Evolutionary conservation across 2,329 filamentous ascomycete species (phyloP).

Genomic region (Coleophoma cylindrospora): DNA sequence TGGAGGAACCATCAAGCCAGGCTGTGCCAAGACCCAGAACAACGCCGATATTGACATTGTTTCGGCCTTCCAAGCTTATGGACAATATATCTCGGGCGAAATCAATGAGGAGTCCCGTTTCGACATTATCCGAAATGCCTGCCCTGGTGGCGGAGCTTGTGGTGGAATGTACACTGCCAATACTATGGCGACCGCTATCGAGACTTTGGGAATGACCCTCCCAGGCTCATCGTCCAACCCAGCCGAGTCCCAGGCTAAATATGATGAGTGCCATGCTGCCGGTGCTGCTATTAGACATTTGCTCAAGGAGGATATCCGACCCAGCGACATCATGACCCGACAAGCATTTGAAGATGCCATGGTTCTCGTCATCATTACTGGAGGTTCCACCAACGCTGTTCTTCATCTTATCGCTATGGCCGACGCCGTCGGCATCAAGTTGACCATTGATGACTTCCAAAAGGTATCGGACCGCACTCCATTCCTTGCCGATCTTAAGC

Average conservation of each 20-base stretch:
- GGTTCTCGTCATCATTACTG: conserved; percentile 76
- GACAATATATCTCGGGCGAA: conserved; percentile 86
- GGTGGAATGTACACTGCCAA: conserved; percentile 83
- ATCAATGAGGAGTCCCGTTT: conserved; percentile 89
- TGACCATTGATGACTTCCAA: conserved; percentile 85
- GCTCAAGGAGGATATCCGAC: conserved; percentile 71
- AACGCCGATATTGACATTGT: conserved; percentile 84
- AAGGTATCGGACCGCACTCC: conserved; percentile 72
- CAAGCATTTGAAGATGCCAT: conserved; percentile 83
- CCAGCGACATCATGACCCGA: conserved; percentile 73
- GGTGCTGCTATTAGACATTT: conserved; percentile 71
- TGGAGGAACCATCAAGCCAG: conserved; percentile 88
- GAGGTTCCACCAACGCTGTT: conserved; percentile 81
- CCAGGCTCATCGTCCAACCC: conserved; percentile 77
- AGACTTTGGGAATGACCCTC: conserved; percentile 72
- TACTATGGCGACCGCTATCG: conserved; percentile 71
- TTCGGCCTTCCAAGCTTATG: conserved; percentile 96
- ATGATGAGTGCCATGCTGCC: conserved; percentile 65
- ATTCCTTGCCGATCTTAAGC: conserved; percentile 78
- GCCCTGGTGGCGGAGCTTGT: conserved; percentile 77
- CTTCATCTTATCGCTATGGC: conserved; percentile 82
- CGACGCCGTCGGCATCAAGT: conserved; percentile 73
- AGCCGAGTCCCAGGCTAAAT: conserved; percentile 67
- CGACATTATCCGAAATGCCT: conserved; percentile 91
- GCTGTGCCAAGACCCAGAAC: conserved; percentile 72